Evolutionary conservation across 495 filamentous ascomycete genomes (phyloP), one percentile per base, ranked within the genome.

Genomic region (Penicillium cosmopolitanum): DNA sequence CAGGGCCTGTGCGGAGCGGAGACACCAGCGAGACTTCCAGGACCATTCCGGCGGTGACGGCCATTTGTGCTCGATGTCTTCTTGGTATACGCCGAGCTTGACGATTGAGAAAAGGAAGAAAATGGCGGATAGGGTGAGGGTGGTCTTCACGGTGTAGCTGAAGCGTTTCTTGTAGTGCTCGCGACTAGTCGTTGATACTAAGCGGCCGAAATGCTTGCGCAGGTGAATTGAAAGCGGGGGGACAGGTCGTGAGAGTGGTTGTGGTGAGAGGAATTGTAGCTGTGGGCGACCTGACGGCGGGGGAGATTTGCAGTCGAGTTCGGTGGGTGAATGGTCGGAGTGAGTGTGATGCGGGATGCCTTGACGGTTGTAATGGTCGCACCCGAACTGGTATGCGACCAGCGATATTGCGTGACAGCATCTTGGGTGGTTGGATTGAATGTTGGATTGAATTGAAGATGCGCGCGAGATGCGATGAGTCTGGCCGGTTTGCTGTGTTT

Each of bases 41-140:
- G 69, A 76, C 91, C 91, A 96, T 76, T 93, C 90, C 38, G 79
- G 77, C 2, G 91, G 90, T 0, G 88, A 87, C 1, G 90, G 90
- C 73, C 87, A 92, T 64, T 78, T 77, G 51, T 89, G 82, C 70
- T 96, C 91, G 35, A 91, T 80, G 53, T 80, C 75, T 68, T 92
- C 89, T 58, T 90, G 84, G 63, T 86, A 78, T 31, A 90, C 56
- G 25, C 84, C 86, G 50, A 84, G 76, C 58, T 79, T 80, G 46
- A 82, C 78, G 0, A 87, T 71, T 15, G 81, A 64, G 50, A 85
- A 67, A 28, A 86, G 73, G 15, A 81, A 69, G 2, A 82, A 66
- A 46, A 83, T 82, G 18, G 82, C 73, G 74, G 81, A 92, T 38
- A 86, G 66, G 28, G 69, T 70, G 74, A 84, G 21, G 72, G 68